A percentile compares a stretch with the other conserved stretches of the same genome.
phyloP scores from a whole-genome alignment of 192 early-diverging fungal species.

The Mortierella claussenii region DNA sequence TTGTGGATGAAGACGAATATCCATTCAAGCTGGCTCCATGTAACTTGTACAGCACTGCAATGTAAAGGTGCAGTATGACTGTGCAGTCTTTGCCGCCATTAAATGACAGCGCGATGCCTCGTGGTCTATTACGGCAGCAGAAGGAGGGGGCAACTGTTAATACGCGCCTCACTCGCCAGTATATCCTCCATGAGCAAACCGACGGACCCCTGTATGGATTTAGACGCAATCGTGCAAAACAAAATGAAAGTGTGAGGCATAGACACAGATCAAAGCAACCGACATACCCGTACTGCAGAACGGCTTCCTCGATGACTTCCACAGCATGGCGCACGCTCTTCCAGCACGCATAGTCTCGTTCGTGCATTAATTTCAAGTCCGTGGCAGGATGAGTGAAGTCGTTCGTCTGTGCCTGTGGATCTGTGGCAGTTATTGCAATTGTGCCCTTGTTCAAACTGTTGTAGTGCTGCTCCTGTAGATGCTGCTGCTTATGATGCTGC shows the following conservation, averaged over 20 bases:
- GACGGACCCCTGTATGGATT: too few relatives aligned
- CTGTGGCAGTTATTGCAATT: conserved; percentile 5
- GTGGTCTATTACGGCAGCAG: conserved; percentile 59
- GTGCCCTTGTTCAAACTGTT: background rate
- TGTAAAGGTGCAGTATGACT: conserved; percentile 84
- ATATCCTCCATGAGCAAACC: too few relatives aligned
- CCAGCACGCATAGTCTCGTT: conserved; percentile 48
- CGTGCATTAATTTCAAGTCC: conserved; percentile 18
- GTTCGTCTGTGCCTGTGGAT: background rate
- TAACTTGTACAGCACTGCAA: conserved; percentile 68
- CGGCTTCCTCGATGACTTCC: conserved; percentile 64
- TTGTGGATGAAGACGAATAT: conserved; percentile 8
- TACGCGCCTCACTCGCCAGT: too few relatives aligned
- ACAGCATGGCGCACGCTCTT: conserved; percentile 57
- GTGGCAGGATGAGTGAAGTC: background rate
- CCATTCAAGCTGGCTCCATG: conserved; percentile 17
- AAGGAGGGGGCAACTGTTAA: conserved; percentile 2
- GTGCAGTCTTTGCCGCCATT: conserved; percentile 99
- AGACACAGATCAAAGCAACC: too few relatives aligned
- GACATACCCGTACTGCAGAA: conserved; percentile 66
- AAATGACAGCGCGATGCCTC: conserved; percentile 81
- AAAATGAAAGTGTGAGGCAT: too few relatives aligned
- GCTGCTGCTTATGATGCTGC: too few relatives aligned
- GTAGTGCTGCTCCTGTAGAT: background rate
- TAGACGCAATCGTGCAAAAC: too few relatives aligned